Percentiles rank a stretch among this genome's conserved stretches.
These are phyloP conservation scores for Candida mattraensis DNA, from an alignment of 805 yeast species.

Conservation along the genomic window DNA sequence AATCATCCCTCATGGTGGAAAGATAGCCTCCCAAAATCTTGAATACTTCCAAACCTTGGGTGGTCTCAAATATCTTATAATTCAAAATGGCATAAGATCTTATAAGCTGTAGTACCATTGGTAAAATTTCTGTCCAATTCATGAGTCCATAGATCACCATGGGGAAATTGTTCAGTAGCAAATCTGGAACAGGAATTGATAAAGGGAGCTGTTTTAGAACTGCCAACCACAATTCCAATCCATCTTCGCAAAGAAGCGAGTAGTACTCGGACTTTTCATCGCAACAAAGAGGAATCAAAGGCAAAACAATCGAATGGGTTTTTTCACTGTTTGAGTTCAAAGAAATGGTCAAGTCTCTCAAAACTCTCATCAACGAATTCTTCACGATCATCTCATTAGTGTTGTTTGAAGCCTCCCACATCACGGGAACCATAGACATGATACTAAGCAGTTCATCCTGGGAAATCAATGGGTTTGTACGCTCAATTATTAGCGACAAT, in stretches of 20 bases:
- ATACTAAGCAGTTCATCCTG: conserved; percentile 50
- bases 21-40: conserved; percentile 53
- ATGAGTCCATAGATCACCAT: conserved; percentile 58
- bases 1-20: conserved; percentile 67
- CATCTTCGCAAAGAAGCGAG: conserved; percentile 75
- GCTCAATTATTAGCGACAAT: conserved; percentile 58
- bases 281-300: conserved; percentile 62
- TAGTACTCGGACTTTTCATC: conserved; percentile 57
- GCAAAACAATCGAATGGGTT: conserved; percentile 57
- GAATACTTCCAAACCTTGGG: conserved; percentile 43
- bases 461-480: conserved; percentile 64
- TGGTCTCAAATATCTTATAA: conserved; percentile 42
- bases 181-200: conserved; percentile 31
- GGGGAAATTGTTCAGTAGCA: conserved; percentile 47
- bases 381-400: conserved; percentile 48
- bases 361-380: conserved; percentile 52
- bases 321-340: conserved; percentile 51
- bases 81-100: conserved; percentile 60
- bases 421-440: conserved; percentile 57
- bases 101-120: conserved; percentile 57
- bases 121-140: conserved; percentile 72
- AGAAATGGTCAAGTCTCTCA: conserved; percentile 56
- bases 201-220: conserved; percentile 61
- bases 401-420: conserved; percentile 66
- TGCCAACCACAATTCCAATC: conserved; percentile 79